phyloP scores from a whole-genome alignment of 2,329 filamentous ascomycete species.

The Fusarium concolor region DNA sequence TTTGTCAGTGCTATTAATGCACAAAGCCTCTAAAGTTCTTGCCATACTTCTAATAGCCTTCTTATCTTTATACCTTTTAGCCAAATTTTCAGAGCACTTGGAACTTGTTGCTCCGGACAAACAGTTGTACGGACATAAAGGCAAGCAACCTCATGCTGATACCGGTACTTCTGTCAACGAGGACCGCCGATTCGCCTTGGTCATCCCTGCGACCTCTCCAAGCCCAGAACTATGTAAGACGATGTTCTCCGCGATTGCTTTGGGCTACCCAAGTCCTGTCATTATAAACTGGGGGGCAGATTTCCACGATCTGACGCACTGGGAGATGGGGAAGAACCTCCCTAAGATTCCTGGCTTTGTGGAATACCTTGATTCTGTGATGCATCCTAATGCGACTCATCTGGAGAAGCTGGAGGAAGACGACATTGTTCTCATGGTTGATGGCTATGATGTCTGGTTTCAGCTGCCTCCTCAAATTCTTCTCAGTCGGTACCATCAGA shows the following conservation, averaged over 20 bases:
- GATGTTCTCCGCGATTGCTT: neutral
- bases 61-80: too few species aligned
- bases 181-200: neutral
- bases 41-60: too few species aligned
- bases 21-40: too few species aligned
- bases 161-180: neutral
- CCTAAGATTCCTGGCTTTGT: constrained; percentile 3
- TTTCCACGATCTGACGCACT: neutral
- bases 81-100: too few species aligned
- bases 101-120: too few species aligned
- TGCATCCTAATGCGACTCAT: constrained; percentile 3
- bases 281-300: constrained; percentile 7
- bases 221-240: constrained; percentile 4
- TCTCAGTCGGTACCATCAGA: constrained; percentile 18
- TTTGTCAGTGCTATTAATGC: too few species aligned
- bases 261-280: constrained; percentile 3
- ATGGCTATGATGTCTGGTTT: constrained; percentile 10
- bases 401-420: neutral
- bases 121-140: too few species aligned
- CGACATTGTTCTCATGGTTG: constrained; percentile 14
- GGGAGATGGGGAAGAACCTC: neutral
- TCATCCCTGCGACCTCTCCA: neutral
- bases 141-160: neutral
- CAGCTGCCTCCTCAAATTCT: constrained; percentile 9
- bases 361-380: constrained; percentile 1